phyloP scores from a whole-genome alignment of 495 filamentous ascomycete species.

The Oidiodendron maius region DNA sequence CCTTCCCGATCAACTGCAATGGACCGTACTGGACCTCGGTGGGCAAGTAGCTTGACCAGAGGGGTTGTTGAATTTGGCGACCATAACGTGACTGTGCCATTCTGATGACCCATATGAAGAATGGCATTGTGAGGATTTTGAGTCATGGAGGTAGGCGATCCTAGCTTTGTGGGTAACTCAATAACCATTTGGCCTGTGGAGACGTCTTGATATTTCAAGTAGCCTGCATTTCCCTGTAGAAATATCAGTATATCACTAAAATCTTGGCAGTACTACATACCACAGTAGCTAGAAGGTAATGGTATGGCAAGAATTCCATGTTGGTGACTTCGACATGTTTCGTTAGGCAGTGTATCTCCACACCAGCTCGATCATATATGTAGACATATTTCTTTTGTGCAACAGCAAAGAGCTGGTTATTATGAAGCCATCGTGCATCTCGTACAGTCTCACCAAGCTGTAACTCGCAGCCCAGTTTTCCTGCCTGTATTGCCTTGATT shows the following conservation, averaged over 20 bases:
- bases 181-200: conserved; percentile 82
- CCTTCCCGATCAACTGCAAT: conserved; percentile 84
- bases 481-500: conserved; percentile 22
- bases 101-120: conserved; percentile 85
- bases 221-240: conserved; percentile 68
- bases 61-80: conserved; percentile 86
- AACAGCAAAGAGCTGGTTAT: conserved; percentile 94
- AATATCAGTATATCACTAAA: background rate
- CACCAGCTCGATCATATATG: conserved; percentile 86
- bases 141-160: conserved; percentile 73
- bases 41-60: conserved; percentile 89
- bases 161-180: conserved; percentile 76
- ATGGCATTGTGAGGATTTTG: conserved; percentile 93
- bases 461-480: conserved; percentile 83
- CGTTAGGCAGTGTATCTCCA: conserved; percentile 84
- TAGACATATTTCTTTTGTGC: conserved; percentile 95
- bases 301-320: conserved; percentile 94
- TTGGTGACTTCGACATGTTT: conserved; percentile 89
- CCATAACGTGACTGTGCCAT: conserved; percentile 91
- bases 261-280: conserved; percentile 37
- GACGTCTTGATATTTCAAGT: conserved; percentile 90
- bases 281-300: conserved; percentile 85
- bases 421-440: conserved; percentile 90
- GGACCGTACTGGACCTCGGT: conserved; percentile 85
- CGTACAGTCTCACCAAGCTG: conserved; percentile 85